Percentiles rank a stretch among this genome's conserved stretches.
These are phyloP conservation scores for Candida pseudofarinosa DNA, from an alignment of 805 yeast genomes.

Conservation along the genomic window DNA sequence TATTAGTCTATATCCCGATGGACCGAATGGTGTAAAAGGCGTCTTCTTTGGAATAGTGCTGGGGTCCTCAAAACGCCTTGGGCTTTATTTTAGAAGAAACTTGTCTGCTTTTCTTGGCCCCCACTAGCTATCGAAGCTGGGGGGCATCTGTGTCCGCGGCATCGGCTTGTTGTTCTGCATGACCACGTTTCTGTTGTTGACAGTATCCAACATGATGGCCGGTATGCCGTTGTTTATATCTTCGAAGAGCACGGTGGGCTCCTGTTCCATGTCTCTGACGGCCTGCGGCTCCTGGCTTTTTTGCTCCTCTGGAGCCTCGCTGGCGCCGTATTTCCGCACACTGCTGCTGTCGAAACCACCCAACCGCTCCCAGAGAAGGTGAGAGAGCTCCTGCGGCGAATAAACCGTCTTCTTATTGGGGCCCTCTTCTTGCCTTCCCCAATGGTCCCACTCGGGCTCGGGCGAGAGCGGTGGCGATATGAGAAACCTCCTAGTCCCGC, in stretches of 20 bases:
- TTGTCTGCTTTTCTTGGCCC: too few species aligned
- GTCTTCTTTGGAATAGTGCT: too few species aligned
- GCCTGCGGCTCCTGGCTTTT: not conserved
- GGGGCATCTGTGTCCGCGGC: conserved; percentile 36
- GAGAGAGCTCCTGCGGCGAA: conserved; percentile 38
- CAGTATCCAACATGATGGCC: conserved; percentile 36
- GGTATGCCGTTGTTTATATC: conserved; percentile 37
- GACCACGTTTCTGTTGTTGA: conserved; percentile 13
- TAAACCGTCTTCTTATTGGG: conserved; percentile 33
- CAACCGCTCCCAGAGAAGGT: conserved; percentile 40
- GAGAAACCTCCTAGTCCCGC: conserved; percentile 32
- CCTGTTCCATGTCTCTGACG: conserved; percentile 18
- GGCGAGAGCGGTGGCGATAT: conserved; percentile 46
- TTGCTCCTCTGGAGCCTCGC: not conserved
- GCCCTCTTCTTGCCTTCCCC: conserved; percentile 38
- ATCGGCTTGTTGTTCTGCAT: conserved; percentile 12
- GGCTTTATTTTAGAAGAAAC: too few species aligned
- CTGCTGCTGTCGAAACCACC: conserved; percentile 37
- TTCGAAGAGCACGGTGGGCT: conserved; percentile 36
- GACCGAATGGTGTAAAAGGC: too few species aligned
- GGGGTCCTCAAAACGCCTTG: too few species aligned
- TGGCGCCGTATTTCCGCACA: conserved; percentile 24
- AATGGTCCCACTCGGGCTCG: conserved; percentile 42
- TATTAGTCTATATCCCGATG: too few species aligned
- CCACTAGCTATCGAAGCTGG: conserved; percentile 16